Evolutionary conservation across 768 basidiomycete species (phyloP), one percentile per base, ranked within the genome.

Genomic region (Tubosaeta sp.): DNA sequence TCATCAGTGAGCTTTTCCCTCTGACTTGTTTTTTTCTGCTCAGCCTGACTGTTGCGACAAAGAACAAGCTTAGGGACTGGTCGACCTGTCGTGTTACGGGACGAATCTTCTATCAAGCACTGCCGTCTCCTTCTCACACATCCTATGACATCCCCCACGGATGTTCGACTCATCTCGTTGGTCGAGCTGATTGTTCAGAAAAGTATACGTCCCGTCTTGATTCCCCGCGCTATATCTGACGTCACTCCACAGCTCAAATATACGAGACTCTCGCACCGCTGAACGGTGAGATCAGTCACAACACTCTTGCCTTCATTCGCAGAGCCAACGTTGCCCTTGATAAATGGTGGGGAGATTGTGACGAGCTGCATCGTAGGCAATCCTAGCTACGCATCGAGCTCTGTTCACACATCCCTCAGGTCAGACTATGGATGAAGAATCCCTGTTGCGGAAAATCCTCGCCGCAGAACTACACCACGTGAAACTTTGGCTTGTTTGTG

Each of bases 61-160:
- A 92, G 90, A 68, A 89, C 94, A 84, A 92, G 90, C 67, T 73
- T 96, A 52, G 92, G 91, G 4, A 94, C 90, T 6, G 94, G 93
- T 43, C 82, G 93, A 32, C 94, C 94, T 6, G 84, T 95, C 50
- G 83, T 96, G 31, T 72, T 97, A 25, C 81, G 92, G 48, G 94
- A 95, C 59, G 93, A 96, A 68, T 84, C 75, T 52, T 92, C 88
- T 21, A 89, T 95, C 58, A 78, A 81, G 41, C 86, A 94, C 58
- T 94, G 91, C 61, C 82, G 94, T 27, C 49, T 91, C 39, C 73
- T 97, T 21, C 75, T 96, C 54, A 75, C 75, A 29, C 94, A 95
- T 63, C 89, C 84, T 3, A 88, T 95, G 91, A 81, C 79, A 16
- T 91, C 90, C 1, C 83, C 84, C 6, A 97, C 94, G 8, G 94